A percentile compares a stretch with the other conserved stretches of the same genome.
phyloP scores from a whole-genome alignment of 129 eudicot species.

The Flaveria ramosissima region DNA sequence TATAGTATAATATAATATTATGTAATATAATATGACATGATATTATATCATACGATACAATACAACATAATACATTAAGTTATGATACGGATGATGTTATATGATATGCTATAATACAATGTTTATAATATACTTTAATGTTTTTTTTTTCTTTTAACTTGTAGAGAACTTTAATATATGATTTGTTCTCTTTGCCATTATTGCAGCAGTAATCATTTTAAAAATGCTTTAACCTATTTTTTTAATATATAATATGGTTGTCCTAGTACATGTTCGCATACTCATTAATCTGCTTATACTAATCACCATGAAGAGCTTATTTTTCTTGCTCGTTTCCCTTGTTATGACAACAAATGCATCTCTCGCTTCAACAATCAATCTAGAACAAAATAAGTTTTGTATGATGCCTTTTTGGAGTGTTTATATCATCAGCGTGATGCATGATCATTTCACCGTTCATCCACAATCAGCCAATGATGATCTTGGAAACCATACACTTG shows the following conservation, averaged over 20 bases:
- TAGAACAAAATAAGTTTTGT: neutral
- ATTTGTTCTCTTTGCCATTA: neutral
- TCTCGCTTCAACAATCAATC: neutral
- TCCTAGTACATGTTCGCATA: neutral
- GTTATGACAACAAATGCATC: slow-evolving; percentile 3
- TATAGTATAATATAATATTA: too few species aligned
- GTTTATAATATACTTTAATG: neutral
- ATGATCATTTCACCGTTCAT: slow-evolving; percentile 17
- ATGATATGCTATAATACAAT: neutral
- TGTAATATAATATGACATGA: neutral
- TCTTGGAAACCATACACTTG: slow-evolving; percentile 21
- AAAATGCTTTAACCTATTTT: neutral
- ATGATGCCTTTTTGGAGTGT: slow-evolving; percentile 5
- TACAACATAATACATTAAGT: neutral
- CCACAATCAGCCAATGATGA: slow-evolving; percentile 10
- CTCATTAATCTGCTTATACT: neutral
- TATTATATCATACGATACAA: neutral
- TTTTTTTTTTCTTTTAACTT: neutral
- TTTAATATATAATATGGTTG: neutral
- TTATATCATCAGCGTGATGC: neutral
- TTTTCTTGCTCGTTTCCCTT: neutral
- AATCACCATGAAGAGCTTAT: neutral
- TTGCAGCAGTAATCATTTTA: neutral
- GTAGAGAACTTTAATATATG: neutral
- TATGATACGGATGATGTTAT: neutral